These are phyloP conservation scores for Limonium bicolor DNA, from an alignment of 148 eudicot species.

Conservation along the genomic window DNA sequence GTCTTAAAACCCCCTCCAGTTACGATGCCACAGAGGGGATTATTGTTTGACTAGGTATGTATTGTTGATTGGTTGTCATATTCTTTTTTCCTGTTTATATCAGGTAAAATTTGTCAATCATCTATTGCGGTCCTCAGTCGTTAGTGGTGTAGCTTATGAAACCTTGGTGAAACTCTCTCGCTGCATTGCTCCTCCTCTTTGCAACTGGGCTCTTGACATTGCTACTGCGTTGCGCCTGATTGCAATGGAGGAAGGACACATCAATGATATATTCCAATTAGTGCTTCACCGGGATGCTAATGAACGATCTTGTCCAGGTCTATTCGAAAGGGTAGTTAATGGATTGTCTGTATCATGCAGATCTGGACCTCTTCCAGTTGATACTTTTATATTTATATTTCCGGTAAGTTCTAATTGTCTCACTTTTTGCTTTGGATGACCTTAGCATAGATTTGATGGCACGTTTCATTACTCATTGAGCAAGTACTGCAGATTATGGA, in stretches of 20 bases:
- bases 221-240: constrained; percentile 78
- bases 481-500: constrained; percentile 54
- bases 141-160: constrained; percentile 70
- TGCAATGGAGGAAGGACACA: constrained; percentile 34
- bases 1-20: neutral
- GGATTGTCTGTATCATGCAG: constrained; percentile 68
- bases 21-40: too few species aligned
- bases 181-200: constrained; percentile 80
- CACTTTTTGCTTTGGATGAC: neutral
- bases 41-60: neutral
- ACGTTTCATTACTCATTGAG: neutral
- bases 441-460: neutral
- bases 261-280: constrained; percentile 39
- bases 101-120: constrained; percentile 83
- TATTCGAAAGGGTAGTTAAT: constrained; percentile 59
- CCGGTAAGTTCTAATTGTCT: constrained; percentile 40
- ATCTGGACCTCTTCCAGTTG: constrained; percentile 90
- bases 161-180: constrained; percentile 77
- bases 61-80: neutral
- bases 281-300: constrained; percentile 21
- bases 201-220: constrained; percentile 83
- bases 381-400: constrained; percentile 66
- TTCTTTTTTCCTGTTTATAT: neutral
- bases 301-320: constrained; percentile 36
- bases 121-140: constrained; percentile 61